Evolutionary conservation across 2,329 filamentous ascomycete species (phyloP).

Genomic region (Cryphonectria parasitica): DNA sequence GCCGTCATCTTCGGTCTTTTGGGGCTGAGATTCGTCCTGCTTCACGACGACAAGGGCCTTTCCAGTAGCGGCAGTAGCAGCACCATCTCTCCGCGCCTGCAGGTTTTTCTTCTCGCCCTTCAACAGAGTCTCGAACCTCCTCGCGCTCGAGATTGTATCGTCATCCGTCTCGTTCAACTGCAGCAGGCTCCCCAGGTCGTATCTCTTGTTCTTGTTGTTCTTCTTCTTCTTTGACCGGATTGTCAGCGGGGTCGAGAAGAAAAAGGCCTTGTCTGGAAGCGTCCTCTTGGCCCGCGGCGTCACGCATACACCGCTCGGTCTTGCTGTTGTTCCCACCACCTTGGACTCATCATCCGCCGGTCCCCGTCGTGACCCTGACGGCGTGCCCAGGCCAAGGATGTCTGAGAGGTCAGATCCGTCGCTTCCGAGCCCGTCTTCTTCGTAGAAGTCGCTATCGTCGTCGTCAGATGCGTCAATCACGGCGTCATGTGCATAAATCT

Average conservation of each 20-base stretch:
- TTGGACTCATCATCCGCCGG: constrained; percentile 42
- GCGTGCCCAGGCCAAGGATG: constrained; percentile 41
- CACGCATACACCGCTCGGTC: constrained; percentile 35
- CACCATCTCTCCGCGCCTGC: constrained; percentile 15
- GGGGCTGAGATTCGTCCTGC: neutral
- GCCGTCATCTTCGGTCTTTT: constrained; percentile 22
- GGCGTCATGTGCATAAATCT: constrained; percentile 50
- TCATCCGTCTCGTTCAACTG: constrained; percentile 63
- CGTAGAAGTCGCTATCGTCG: neutral
- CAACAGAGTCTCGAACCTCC: constrained; percentile 45
- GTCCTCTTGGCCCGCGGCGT: constrained; percentile 55
- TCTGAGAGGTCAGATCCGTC: constrained; percentile 63
- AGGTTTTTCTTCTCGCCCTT: constrained; percentile 30
- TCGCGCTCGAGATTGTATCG: constrained; percentile 59
- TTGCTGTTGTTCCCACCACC: constrained; percentile 44
- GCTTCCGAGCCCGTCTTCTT: constrained; percentile 65
- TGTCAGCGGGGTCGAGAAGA: constrained; percentile 46
- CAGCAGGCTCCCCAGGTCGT: constrained; percentile 65
- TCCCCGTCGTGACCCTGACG: constrained; percentile 30
- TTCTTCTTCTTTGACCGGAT: constrained; percentile 58
- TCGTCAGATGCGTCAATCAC: constrained; percentile 74
- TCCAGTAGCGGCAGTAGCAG: neutral
- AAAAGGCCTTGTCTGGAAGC: constrained; percentile 41
- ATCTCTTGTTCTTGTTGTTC: constrained; percentile 64
- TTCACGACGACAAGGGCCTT: neutral